A percentile compares a stretch with the other conserved stretches of the same genome.
Conservation (phyloP, 768 basidiomycete genomes). For the Pisolithus microcarpus region DNA sequence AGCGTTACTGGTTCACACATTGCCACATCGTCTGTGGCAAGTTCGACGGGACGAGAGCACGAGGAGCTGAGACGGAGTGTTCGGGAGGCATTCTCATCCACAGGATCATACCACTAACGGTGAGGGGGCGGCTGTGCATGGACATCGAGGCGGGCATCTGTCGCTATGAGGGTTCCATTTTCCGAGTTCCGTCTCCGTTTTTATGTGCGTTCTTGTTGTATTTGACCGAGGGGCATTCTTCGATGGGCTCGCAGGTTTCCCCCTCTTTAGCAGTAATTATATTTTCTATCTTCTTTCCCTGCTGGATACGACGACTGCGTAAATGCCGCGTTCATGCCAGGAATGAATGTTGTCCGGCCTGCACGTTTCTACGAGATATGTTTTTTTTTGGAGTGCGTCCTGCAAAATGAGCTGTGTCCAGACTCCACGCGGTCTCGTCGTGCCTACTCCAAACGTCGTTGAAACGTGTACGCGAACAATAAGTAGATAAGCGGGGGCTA, state of each 20-base stretch:
- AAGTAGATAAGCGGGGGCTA: neutral
- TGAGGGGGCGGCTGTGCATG: neutral
- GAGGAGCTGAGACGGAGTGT: slow-evolving; percentile 79
- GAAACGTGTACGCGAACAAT: neutral
- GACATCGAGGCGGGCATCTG: neutral
- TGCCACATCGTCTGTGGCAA: slow-evolving; percentile 63
- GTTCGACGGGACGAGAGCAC: slow-evolving; percentile 53
- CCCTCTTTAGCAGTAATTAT: neutral
- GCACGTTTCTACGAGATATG: neutral
- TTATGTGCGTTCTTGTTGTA: neutral
- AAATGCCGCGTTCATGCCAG: neutral
- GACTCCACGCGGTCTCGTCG: neutral
- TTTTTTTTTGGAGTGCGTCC: too few species aligned
- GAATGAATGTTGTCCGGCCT: neutral
- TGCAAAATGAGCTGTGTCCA: too few species aligned
- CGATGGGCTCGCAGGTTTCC: neutral
- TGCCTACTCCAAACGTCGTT: neutral
- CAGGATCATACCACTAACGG: slow-evolving; percentile 40
- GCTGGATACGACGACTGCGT: neutral
- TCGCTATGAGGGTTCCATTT: neutral
- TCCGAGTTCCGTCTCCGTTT: neutral
- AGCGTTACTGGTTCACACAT: slow-evolving; percentile 61
- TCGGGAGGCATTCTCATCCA: slow-evolving; percentile 67
- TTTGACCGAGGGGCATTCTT: neutral
- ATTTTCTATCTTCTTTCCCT: neutral